phyloP scores from a whole-genome alignment of 1,139 yeast genomes.

The Scheffersomyces segobiensis region DNA sequence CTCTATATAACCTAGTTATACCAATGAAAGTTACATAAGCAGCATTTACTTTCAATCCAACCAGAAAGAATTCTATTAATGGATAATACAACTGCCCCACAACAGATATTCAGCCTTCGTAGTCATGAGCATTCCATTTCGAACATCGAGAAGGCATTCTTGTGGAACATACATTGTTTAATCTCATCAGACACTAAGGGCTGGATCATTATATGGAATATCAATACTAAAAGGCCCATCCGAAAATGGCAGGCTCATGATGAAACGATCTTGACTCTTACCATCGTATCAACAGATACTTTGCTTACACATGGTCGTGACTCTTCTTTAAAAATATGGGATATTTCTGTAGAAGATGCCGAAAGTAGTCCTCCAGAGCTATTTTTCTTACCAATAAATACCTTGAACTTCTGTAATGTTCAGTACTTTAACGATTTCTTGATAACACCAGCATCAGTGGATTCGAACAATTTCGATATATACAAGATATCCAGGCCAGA shows the following conservation, averaged over 20 bases:
- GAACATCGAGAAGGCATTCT: constrained; percentile 5
- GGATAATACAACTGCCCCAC: not conserved
- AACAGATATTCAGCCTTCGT: constrained; percentile 12
- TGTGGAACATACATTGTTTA: constrained; percentile 19
- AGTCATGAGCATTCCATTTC: constrained; percentile 11
- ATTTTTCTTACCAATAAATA: constrained; percentile 52
- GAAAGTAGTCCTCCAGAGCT: constrained; percentile 1
- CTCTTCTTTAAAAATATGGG: constrained; percentile 52
- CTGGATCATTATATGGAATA: constrained; percentile 52
- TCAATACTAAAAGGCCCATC: constrained; percentile 41
- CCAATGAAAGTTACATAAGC: not conserved
- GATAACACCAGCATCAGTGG: constrained; percentile 53
- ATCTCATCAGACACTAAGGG: constrained; percentile 51
- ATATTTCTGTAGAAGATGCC: constrained; percentile 16
- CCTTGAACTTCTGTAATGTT: constrained; percentile 58
- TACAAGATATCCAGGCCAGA: constrained; percentile 33
- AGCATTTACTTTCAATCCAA: not conserved
- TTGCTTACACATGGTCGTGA: constrained; percentile 59
- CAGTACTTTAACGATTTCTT: constrained; percentile 28
- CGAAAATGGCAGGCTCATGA: constrained; percentile 53
- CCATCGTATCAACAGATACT: constrained; percentile 16
- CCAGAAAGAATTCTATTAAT: not conserved
- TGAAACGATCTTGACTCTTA: constrained; percentile 45
- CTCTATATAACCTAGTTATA: not conserved
- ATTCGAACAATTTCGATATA: constrained; percentile 55